Percentiles rank a stretch among this genome's conserved stretches.
phyloP scores from a whole-genome alignment of 2,329 filamentous ascomycete genomes.

The Dryadomyces quercivorus region DNA sequence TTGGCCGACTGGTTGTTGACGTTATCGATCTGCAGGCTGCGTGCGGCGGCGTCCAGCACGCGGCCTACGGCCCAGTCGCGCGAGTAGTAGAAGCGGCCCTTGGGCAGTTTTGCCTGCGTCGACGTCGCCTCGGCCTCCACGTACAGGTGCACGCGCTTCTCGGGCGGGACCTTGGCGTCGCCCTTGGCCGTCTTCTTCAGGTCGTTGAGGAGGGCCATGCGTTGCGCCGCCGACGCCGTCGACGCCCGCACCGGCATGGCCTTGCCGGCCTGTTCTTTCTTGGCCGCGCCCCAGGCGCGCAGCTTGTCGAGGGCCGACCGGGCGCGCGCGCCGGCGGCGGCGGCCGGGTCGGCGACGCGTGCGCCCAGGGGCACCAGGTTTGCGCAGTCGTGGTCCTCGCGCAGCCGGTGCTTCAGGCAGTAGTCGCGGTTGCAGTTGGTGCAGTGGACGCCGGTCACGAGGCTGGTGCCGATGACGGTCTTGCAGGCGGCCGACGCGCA shows the following conservation, averaged over 20 bases:
- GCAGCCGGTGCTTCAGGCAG: constrained; percentile 65
- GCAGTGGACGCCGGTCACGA: constrained; percentile 60
- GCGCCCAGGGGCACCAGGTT: constrained; percentile 54
- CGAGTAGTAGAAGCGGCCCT: constrained; percentile 68
- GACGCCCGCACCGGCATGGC: constrained; percentile 44
- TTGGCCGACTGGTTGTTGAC: constrained; percentile 66
- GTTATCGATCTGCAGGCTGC: constrained; percentile 66
- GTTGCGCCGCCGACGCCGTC: constrained; percentile 37
- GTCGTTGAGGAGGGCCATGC: constrained; percentile 57
- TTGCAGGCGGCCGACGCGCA: constrained; percentile 58
- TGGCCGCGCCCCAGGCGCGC: constrained; percentile 67
- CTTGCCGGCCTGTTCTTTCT: constrained; percentile 49
- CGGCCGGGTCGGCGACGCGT: constrained; percentile 21
- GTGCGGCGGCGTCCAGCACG: constrained; percentile 66
- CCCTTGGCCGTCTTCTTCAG: constrained; percentile 86
- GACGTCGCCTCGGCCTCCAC: constrained; percentile 86
- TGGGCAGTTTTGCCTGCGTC: constrained; percentile 70
- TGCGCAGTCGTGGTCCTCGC: constrained; percentile 74
- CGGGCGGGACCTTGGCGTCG: constrained; percentile 63
- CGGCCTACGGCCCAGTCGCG: constrained; percentile 84
- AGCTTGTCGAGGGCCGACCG: constrained; percentile 62
- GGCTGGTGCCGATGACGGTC: constrained; percentile 55
- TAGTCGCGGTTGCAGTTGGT: constrained; percentile 58
- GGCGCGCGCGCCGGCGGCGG: constrained; percentile 50
- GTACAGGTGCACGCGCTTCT: constrained; percentile 82